Evolutionary conservation across 23 red algal species (phyloP).

Genomic region (Gracilaria vermiculophylla): DNA sequence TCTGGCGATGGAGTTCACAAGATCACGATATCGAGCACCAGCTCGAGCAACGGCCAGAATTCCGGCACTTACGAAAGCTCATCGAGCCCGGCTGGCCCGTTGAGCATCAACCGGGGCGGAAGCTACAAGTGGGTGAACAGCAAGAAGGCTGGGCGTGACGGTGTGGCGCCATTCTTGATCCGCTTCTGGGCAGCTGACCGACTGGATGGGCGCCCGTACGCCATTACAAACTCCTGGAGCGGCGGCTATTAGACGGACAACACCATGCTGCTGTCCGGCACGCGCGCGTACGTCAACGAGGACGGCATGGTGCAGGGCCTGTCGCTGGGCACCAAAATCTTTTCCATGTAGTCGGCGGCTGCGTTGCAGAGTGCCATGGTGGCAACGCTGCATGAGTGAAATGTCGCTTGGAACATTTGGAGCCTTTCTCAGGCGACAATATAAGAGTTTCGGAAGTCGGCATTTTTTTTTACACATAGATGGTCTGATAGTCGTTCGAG

Average conservation of each 20-base stretch:
- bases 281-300: conserved; percentile 15
- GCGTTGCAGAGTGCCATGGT: too few relatives aligned
- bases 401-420: too few relatives aligned
- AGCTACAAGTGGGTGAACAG: conserved; percentile 6
- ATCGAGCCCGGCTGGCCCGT: conserved; percentile 7
- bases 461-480: too few relatives aligned
- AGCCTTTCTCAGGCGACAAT: too few relatives aligned
- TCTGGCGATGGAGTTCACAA: conserved; percentile 23
- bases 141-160: not conserved
- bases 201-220: conserved; percentile 2
- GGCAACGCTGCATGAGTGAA: too few relatives aligned
- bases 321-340: conserved; percentile 12
- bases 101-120: not conserved
- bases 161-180: conserved; percentile 8
- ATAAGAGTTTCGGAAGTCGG: too few relatives aligned
- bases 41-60: not conserved
- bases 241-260: not conserved
- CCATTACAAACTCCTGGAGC: not conserved
- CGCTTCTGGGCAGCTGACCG: not conserved
- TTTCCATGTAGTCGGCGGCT: conserved; percentile 20
- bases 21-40: not conserved
- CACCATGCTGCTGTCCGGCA: conserved; percentile 3
- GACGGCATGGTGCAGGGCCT: not conserved
- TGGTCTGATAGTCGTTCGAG: too few relatives aligned
- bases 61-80: not conserved